phyloP scores from a whole-genome alignment of 345 rosid species.

The Crucihimalaya himalaica region DNA sequence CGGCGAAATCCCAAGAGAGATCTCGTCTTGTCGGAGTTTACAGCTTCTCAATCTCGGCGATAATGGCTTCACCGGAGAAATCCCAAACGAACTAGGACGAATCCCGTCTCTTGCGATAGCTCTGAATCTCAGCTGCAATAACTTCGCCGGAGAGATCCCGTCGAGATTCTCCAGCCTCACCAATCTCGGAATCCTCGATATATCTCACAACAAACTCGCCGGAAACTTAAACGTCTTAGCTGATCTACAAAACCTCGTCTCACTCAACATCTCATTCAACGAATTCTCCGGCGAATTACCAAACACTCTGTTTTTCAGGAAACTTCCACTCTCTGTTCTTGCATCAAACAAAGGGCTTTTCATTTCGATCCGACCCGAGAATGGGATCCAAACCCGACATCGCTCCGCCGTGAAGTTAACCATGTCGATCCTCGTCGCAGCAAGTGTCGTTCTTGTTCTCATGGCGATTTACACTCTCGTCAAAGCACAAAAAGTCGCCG shows the following conservation, averaged over 20 bases:
- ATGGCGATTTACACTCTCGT: constrained; percentile 61
- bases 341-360: constrained; percentile 70
- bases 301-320: constrained; percentile 70
- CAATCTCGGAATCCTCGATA: constrained; percentile 73
- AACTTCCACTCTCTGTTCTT: constrained; percentile 77
- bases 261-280: constrained; percentile 89
- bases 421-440: constrained; percentile 66
- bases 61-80: constrained; percentile 69
- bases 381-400: constrained; percentile 36
- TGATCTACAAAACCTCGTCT: constrained; percentile 77
- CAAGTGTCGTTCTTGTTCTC: constrained; percentile 62
- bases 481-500: constrained; percentile 46
- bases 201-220: constrained; percentile 73
- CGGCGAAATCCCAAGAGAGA: constrained; percentile 71
- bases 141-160: constrained; percentile 72
- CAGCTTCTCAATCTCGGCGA: constrained; percentile 75
- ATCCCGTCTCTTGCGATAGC: constrained; percentile 78
- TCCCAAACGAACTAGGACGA: constrained; percentile 77
- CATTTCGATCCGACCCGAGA: constrained; percentile 50
- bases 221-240: constrained; percentile 70
- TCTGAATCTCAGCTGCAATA: constrained; percentile 85
- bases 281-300: constrained; percentile 88
- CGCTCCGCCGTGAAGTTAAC: constrained; percentile 57
- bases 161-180: constrained; percentile 65
- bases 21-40: constrained; percentile 67